Evolutionary conservation across 441 rosid species (phyloP).

Genomic region (Populus hybrid): DNA sequence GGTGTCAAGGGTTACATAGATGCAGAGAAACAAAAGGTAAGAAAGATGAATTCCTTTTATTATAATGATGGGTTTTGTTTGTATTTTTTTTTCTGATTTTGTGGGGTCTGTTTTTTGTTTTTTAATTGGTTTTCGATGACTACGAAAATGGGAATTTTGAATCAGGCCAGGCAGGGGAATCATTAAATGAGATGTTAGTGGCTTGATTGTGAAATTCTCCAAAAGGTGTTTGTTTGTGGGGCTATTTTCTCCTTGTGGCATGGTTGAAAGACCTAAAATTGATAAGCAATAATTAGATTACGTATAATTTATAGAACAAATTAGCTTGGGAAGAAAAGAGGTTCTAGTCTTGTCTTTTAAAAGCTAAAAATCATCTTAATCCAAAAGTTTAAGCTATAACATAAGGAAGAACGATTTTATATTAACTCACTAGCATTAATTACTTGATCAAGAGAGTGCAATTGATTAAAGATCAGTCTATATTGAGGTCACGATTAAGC

Average conservation of each 20-base stretch:
- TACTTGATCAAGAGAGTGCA: not conserved
- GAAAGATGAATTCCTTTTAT: not conserved
- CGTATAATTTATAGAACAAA: not conserved
- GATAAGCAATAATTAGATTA: not conserved
- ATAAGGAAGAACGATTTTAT: not conserved
- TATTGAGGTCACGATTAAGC: not conserved
- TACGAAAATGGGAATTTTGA: not conserved
- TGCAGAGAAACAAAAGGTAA: slow-evolving; percentile 92
- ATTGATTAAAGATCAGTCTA: not conserved
- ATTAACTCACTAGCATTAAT: not conserved
- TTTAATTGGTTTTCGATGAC: not conserved
- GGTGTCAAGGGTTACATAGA: slow-evolving; percentile 77
- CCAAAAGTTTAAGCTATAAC: not conserved
- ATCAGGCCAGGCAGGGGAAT: not conserved
- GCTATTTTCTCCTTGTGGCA: not conserved
- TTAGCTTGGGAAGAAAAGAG: not conserved
- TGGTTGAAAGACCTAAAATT: not conserved
- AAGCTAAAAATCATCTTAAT: not conserved
- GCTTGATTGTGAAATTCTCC: not conserved
- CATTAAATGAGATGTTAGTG: not conserved
- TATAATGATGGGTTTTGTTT: not conserved
- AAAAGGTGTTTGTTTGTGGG: not conserved
- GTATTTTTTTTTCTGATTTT: not conserved
- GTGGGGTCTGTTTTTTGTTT: not conserved
- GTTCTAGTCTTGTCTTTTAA: not conserved